These are phyloP conservation scores for Inonotus hispidus DNA, from an alignment of 1,284 basidiomycete genomes.

Conservation along the genomic window DNA sequence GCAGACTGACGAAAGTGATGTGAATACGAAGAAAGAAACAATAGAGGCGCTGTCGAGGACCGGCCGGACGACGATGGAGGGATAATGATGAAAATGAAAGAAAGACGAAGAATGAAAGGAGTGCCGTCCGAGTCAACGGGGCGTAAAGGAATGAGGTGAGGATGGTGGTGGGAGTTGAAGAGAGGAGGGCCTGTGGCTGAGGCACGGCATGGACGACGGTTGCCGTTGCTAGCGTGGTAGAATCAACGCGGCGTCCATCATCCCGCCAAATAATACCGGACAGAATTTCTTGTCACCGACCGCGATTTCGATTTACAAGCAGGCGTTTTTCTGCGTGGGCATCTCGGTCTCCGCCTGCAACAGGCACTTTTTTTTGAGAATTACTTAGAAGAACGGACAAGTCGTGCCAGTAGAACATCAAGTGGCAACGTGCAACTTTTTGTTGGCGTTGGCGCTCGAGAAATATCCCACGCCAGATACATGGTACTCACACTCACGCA, in stretches of 20 bases:
- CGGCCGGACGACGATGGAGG: conserved; percentile 43
- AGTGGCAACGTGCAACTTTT: too few relatives aligned
- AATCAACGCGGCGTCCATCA: not conserved
- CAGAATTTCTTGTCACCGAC: not conserved
- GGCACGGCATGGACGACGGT: not conserved
- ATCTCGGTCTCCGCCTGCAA: too few relatives aligned
- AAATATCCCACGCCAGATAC: too few relatives aligned
- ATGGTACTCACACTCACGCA: too few relatives aligned
- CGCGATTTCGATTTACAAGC: too few relatives aligned
- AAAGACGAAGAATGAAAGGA: conserved; percentile 18
- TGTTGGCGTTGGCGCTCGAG: too few relatives aligned
- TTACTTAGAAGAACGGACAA: too few relatives aligned
- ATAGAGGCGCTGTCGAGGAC: conserved; percentile 37
- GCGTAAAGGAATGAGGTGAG: not conserved
- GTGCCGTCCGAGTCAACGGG: conserved; percentile 9
- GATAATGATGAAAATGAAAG: conserved; percentile 19
- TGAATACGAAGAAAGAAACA: conserved; percentile 26
- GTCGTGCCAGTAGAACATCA: too few relatives aligned
- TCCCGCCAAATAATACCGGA: not conserved
- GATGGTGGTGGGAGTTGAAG: not conserved
- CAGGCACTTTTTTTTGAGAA: too few relatives aligned
- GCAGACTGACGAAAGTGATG: conserved; percentile 18
- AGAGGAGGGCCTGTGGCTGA: not conserved
- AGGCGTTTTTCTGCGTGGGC: too few relatives aligned
- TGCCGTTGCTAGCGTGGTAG: not conserved